phyloP scores from a whole-genome alignment of 2,329 filamentous ascomycete species.

The Cadophora malorum region DNA sequence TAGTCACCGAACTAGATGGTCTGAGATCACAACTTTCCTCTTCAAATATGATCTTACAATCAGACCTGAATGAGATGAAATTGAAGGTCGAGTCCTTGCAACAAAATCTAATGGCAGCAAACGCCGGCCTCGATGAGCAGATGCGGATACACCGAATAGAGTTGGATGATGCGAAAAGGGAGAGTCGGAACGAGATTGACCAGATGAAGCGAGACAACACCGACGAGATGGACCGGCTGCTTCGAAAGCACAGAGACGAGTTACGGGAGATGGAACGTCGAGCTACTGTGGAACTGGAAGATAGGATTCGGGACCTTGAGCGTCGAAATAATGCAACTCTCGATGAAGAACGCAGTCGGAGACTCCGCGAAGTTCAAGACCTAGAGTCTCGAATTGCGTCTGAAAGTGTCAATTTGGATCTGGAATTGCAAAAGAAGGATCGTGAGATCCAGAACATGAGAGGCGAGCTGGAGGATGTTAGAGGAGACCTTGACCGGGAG shows the following conservation, averaged over 20 bases:
- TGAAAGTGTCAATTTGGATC: constrained; percentile 49
- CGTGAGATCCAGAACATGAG: constrained; percentile 58
- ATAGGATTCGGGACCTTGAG: constrained; percentile 44
- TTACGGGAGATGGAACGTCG: constrained; percentile 68
- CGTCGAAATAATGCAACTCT: constrained; percentile 55
- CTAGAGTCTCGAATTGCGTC: constrained; percentile 59
- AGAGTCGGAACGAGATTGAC: constrained; percentile 62
- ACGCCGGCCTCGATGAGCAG: constrained; percentile 57
- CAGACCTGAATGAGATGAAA: constrained; percentile 70
- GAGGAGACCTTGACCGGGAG: constrained; percentile 65
- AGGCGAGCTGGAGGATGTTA: constrained; percentile 54
- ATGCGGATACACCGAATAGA: constrained; percentile 56
- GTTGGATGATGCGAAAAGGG: constrained; percentile 59
- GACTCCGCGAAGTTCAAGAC: constrained; percentile 69
- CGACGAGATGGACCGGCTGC: constrained; percentile 62
- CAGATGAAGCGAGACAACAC: constrained; percentile 56
- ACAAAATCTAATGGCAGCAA: constrained; percentile 55
- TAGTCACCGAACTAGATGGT: constrained; percentile 57
- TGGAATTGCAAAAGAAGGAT: constrained; percentile 52
- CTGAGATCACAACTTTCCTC: constrained; percentile 42
- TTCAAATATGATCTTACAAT: constrained; percentile 61
- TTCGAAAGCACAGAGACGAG: constrained; percentile 70
- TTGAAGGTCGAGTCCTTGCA: constrained; percentile 43
- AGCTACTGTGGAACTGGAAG: constrained; percentile 55
- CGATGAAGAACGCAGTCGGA: constrained; percentile 66